These are phyloP conservation scores for Plasmodium malariae DNA, from an alignment of 169 alveolate genomes.

Conservation along the genomic window DNA sequence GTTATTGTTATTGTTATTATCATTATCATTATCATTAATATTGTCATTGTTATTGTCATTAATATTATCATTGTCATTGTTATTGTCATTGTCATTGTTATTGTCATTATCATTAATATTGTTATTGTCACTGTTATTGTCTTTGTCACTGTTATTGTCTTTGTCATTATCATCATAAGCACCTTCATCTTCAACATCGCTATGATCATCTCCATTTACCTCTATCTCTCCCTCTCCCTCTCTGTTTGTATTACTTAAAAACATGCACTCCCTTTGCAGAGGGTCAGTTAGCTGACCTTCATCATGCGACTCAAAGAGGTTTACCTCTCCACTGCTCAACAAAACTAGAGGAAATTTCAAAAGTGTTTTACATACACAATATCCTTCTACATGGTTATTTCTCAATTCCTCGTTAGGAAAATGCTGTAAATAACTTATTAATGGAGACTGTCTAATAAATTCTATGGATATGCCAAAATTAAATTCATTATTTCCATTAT, in stretches of 20 bases:
- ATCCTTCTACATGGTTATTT: conserved; percentile 41
- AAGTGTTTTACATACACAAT: conserved; percentile 60
- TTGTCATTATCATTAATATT: background rate
- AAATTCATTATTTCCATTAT: conserved; percentile 47
- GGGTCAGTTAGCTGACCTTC: background rate
- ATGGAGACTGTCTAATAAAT: conserved; percentile 80
- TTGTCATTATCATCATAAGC: background rate
- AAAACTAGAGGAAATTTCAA: conserved; percentile 59
- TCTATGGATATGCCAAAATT: conserved; percentile 82
- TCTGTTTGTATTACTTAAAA: background rate
- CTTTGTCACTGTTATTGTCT: background rate
- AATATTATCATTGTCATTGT: background rate
- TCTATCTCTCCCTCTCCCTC: too few species aligned
- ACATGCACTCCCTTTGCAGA: background rate
- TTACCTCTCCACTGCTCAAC: conserved; percentile 37
- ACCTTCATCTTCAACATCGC: background rate
- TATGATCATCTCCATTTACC: background rate
- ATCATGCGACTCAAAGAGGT: conserved; percentile 14
- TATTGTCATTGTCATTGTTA: background rate
- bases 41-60: background rate
- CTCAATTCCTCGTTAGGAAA: conserved; percentile 79
- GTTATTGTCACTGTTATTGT: background rate
- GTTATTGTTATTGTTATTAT: background rate
- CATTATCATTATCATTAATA: background rate
- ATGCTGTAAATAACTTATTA: conserved; percentile 80